Evolutionary conservation across 169 alveolate species (phyloP).

Genomic region (Plasmodium reichenowi): DNA sequence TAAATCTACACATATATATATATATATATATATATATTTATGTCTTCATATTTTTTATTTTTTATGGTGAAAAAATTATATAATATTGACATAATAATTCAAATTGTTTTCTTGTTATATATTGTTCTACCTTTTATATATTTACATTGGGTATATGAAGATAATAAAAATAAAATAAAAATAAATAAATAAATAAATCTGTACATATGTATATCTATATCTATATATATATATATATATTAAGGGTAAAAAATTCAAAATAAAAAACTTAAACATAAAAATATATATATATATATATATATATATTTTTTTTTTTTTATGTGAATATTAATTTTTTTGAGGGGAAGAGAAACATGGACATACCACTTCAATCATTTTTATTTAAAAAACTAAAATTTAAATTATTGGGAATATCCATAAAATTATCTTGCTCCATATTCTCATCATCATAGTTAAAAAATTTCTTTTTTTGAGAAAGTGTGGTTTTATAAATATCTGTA

Average conservation of each 20-base stretch:
- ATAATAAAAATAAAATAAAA: too few relatives aligned
- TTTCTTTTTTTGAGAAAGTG: not conserved
- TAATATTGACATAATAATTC: too few relatives aligned
- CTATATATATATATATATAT: not conserved
- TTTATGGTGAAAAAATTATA: too few relatives aligned
- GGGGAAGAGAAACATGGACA: too few relatives aligned
- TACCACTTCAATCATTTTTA: conserved; percentile 5
- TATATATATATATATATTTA: too few relatives aligned
- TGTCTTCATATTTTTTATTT: too few relatives aligned
- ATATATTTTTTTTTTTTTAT: not conserved
- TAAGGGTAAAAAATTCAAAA: not conserved
- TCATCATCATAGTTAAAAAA: conserved; percentile 18
- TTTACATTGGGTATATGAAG: not conserved
- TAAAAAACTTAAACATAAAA: not conserved
- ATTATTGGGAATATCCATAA: conserved; percentile 10
- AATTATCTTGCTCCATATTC: not conserved
- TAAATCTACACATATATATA: too few relatives aligned
- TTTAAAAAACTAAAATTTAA: conserved; percentile 16
- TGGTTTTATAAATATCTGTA: not conserved
- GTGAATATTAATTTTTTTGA: too few relatives aligned
- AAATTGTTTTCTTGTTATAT: not conserved
- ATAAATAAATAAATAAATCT: not conserved
- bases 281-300: not conserved
- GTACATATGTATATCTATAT: not conserved
- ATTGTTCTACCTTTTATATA: not conserved